phyloP scores from a whole-genome alignment of 805 yeast species.

The Wickerhamiella domercqiae region DNA sequence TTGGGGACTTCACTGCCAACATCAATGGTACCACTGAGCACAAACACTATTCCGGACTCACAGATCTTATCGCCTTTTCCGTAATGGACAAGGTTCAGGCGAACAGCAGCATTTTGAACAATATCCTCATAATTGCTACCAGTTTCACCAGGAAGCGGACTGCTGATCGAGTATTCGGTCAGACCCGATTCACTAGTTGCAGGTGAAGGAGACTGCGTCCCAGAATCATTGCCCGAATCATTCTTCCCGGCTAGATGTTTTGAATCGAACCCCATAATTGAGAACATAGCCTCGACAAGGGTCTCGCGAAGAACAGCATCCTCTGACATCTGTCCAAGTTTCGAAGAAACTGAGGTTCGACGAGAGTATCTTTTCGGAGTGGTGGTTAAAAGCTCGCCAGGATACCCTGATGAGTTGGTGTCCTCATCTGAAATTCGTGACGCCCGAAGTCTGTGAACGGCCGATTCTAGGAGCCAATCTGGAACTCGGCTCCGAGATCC shows the following conservation, averaged over 20 bases:
- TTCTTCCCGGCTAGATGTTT: not conserved
- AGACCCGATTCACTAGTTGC: not conserved
- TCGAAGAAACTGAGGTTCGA: not conserved
- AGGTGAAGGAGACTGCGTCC: not conserved
- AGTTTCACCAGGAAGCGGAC: not conserved
- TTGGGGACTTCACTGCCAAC: slow-evolving; percentile 25
- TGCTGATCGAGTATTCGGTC: not conserved
- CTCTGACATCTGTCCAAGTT: slow-evolving; percentile 3
- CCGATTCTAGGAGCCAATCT: slow-evolving; percentile 34
- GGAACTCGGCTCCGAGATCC: slow-evolving; percentile 34
- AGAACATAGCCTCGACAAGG: slow-evolving; percentile 15
- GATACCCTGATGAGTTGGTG: not conserved
- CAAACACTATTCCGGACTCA: slow-evolving; percentile 50
- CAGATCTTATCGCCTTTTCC: slow-evolving; percentile 28
- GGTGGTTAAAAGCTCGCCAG: not conserved
- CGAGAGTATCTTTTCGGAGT: not conserved
- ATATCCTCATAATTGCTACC: slow-evolving; percentile 30
- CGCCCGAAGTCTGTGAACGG: slow-evolving; percentile 29
- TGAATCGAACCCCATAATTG: slow-evolving; percentile 14
- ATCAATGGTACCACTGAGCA: slow-evolving; percentile 63
- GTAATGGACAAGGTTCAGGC: slow-evolving; percentile 39
- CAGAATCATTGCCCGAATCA: not conserved
- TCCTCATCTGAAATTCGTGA: not conserved
- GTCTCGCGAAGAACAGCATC: slow-evolving; percentile 14
- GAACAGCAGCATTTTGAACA: slow-evolving; percentile 28